Base-by-base conservation (phyloP, 345 rosid genomes). In the Euphorbia peplus region DNA sequence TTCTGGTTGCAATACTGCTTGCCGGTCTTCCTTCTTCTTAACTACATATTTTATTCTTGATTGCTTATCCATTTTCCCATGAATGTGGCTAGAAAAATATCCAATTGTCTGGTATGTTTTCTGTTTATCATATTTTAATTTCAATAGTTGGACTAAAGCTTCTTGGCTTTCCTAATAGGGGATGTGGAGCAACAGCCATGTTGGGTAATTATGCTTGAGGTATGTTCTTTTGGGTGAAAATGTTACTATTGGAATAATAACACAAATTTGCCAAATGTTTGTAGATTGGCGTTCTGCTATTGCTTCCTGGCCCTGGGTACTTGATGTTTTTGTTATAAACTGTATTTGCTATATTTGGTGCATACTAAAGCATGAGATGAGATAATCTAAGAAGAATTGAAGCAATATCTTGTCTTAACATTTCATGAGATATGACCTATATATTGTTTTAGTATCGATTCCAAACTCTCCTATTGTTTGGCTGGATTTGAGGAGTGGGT, bases 131-230 rank as follows among this genome's bases (percentile, higher is more conserved):
- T 41, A 48, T 67, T 55, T 48, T 22, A 22, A 30, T 73, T 71
- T 22, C 47, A 44, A 67, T 68, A 62, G 24, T 46, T 19, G 52
- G 63, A 69, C 60, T 80, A 32, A 72, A 64, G 30, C 69, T 54
- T 30, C 8, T 73, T 76, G 48, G 32, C 47, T 18, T 73, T 73
- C 72, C 65, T 50, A 50, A 75, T 85, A 88, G 98, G 89, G 48
- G 80, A 83, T 65, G 82, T 76, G 79, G 82, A 88, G 76, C 82
- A 84, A 77, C 91, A 88, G 63, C 96, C 98, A 30, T 92, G 96
- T 70, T 92, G 98, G 98, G 93, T 87, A 71, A 90, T 92, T 70
- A 87, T 92, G 96, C 96, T 90, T 24, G 98, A 92, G 98, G 98
- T 92, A 79, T 75, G 73, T 65, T 58, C 52, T 50, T 44, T 64